A percentile compares a stretch with the other conserved stretches of the same genome.
These are phyloP conservation scores for Parietichytrium sp. DNA, from an alignment of 108 stramenopile species.

Conservation along the genomic window DNA sequence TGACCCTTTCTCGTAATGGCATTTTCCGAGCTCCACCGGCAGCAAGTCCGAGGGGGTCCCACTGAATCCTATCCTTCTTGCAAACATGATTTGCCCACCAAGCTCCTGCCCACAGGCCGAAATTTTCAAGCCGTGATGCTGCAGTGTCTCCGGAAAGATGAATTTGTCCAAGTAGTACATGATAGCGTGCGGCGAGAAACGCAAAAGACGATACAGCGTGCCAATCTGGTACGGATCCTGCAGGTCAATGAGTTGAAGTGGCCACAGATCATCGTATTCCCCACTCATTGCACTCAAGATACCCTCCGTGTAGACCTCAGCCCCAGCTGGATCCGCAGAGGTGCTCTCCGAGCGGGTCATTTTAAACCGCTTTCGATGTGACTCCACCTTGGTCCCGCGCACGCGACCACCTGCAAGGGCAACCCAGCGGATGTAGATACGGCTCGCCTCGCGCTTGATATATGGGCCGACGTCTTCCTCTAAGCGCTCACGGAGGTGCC, in stretches of 20 bases:
- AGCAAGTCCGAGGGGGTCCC: conserved; percentile 96
- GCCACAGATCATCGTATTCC: conserved; percentile 55
- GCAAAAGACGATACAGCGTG: conserved; percentile 49
- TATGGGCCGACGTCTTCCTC: conserved; percentile 57
- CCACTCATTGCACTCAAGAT: background rate
- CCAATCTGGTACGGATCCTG: conserved; percentile 56
- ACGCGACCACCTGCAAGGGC: conserved; percentile 90
- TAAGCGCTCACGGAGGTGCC: conserved; percentile 48
- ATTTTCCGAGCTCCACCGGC: conserved; percentile 83
- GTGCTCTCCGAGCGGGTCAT: background rate
- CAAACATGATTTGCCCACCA: conserved; percentile 94
- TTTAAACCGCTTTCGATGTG: background rate
- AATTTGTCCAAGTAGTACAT: conserved; percentile 55
- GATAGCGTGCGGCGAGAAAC: conserved; percentile 49
- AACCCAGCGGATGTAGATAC: conserved; percentile 86
- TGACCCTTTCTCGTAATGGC: conserved; percentile 56
- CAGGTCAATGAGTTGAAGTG: conserved; percentile 57
- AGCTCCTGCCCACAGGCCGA: conserved; percentile 63
- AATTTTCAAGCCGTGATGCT: conserved; percentile 58
- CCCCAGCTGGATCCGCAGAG: background rate
- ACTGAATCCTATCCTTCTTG: conserved; percentile 87
- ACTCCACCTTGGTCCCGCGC: conserved; percentile 44
- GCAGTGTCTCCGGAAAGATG: conserved; percentile 64
- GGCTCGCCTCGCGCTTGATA: conserved; percentile 53
- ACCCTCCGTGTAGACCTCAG: background rate